Evolutionary conservation across 2,329 filamentous ascomycete species (phyloP).

Genomic region (Fusarium subtropicale): DNA sequence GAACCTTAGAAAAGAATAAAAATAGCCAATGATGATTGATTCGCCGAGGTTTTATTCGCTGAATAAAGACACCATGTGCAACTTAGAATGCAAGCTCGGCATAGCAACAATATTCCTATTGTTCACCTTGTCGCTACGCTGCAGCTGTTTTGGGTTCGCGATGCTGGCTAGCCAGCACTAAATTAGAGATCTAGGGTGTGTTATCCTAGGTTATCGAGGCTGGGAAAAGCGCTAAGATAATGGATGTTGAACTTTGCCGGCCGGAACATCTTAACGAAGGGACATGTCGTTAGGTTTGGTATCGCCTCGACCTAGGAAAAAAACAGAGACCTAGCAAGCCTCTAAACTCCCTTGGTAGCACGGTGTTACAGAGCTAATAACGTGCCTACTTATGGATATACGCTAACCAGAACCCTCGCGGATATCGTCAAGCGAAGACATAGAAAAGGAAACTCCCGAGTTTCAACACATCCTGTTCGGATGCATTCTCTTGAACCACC

Average conservation of each 20-base stretch:
- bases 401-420: slow-evolving; percentile 28
- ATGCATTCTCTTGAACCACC: slow-evolving; percentile 42
- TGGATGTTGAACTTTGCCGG: slow-evolving; percentile 41
- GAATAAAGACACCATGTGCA: neutral
- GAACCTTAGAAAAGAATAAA: neutral
- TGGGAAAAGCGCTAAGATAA: slow-evolving; percentile 24
- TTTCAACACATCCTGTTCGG: slow-evolving; percentile 33
- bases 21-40: neutral
- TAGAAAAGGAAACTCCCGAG: slow-evolving; percentile 15
- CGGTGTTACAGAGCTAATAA: slow-evolving; percentile 21
- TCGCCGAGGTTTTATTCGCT: neutral
- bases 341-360: slow-evolving; percentile 12
- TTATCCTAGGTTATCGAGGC: slow-evolving; percentile 24
- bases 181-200: slow-evolving; percentile 17
- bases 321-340: slow-evolving; percentile 12
- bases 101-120: neutral
- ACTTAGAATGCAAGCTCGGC: neutral
- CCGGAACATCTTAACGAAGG: slow-evolving; percentile 34
- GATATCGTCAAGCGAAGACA: slow-evolving; percentile 15
- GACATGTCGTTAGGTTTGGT: slow-evolving; percentile 22
- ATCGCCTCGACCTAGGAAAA: slow-evolving; percentile 22
- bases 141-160: slow-evolving; percentile 23
- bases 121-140: slow-evolving; percentile 5
- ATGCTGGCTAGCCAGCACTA: slow-evolving; percentile 16
- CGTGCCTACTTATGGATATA: slow-evolving; percentile 7